Percentiles rank a stretch among this genome's conserved stretches.
Evolutionary conservation across 2,329 filamentous ascomycete genomes (phyloP).

Genomic region (Colletotrichum sp.): DNA sequence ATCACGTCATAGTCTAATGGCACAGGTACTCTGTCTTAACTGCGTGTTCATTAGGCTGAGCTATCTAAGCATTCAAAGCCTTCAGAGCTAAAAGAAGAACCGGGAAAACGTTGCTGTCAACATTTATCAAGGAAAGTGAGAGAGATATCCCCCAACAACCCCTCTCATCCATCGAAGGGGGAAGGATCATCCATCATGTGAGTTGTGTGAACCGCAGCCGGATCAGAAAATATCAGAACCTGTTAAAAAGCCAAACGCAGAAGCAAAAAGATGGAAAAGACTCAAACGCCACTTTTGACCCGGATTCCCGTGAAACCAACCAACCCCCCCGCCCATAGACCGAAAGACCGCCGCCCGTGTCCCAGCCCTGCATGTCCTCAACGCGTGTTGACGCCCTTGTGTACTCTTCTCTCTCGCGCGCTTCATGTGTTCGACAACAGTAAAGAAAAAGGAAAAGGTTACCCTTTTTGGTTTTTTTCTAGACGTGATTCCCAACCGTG

Average conservation of each 20-base stretch:
- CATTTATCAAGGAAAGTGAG: not conserved
- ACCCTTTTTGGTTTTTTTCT: not conserved
- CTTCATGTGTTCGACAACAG: not conserved
- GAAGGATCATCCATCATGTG: not conserved
- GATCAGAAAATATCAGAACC: not conserved
- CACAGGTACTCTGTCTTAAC: no score
- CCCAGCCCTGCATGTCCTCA: not conserved
- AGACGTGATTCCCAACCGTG: not conserved
- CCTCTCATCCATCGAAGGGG: not conserved
- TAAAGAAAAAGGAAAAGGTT: not conserved
- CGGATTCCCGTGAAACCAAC: not conserved
- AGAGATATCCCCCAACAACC: not conserved
- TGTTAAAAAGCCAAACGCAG: not conserved
- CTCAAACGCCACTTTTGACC: not conserved
- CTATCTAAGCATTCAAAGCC: slow-evolving; percentile 25
- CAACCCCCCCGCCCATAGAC: not conserved
- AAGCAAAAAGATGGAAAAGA: not conserved
- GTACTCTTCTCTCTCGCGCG: not conserved
- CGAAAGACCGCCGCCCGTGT: not conserved
- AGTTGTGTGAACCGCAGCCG: not conserved
- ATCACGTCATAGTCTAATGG: no score
- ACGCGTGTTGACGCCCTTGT: not conserved
- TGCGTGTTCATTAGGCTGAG: slow-evolving; percentile 21
- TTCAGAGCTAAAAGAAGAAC: not conserved
- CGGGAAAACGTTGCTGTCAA: not conserved